A percentile compares a stretch with the other conserved stretches of the same genome.
These are phyloP conservation scores for Gloeopeniophorella convolvens DNA, from an alignment of 768 basidiomycete genomes.

Conservation along the genomic window DNA sequence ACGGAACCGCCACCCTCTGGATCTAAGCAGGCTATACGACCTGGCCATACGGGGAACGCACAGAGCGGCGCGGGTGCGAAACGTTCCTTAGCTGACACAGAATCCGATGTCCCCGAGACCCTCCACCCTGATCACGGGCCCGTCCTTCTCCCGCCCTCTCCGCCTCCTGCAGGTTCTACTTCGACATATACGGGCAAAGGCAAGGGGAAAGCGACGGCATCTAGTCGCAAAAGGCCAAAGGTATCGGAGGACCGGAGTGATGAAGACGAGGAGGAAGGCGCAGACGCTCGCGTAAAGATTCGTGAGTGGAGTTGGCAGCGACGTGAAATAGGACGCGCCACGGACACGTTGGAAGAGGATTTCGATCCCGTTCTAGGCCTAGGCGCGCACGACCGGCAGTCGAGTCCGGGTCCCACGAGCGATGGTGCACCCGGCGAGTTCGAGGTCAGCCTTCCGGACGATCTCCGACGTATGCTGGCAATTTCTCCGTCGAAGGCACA, in stretches of 20 bases:
- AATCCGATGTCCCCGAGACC: conserved; percentile 9
- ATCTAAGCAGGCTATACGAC: conserved; percentile 2
- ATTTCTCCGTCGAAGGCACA: conserved; percentile 41
- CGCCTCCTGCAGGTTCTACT: conserved; percentile 38
- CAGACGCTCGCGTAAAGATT: conserved; percentile 27
- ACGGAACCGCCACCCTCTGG: background rate
- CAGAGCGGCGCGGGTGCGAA: background rate
- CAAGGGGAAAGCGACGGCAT: conserved; percentile 33
- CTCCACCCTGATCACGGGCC: conserved; percentile 20
- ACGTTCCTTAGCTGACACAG: conserved; percentile 8
- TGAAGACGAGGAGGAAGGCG: conserved; percentile 22
- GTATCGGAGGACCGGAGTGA: conserved; percentile 26
- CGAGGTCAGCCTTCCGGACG: conserved; percentile 57
- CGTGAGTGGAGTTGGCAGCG: conserved; percentile 25
- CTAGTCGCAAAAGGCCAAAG: conserved; percentile 45
- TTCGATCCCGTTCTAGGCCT: conserved; percentile 11
- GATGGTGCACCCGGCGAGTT: conserved; percentile 35
- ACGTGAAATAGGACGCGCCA: conserved; percentile 1
- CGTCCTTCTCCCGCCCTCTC: conserved; percentile 59
- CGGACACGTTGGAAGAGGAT: conserved; percentile 11
- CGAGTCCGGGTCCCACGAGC: conserved; percentile 18
- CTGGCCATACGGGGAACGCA: background rate
- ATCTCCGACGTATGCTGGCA: conserved; percentile 57
- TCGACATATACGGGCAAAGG: conserved; percentile 24
- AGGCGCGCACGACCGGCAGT: conserved; percentile 13